Base-by-base conservation (phyloP, 1,284 basidiomycete genomes). In the Malassezia brasiliensis region DNA sequence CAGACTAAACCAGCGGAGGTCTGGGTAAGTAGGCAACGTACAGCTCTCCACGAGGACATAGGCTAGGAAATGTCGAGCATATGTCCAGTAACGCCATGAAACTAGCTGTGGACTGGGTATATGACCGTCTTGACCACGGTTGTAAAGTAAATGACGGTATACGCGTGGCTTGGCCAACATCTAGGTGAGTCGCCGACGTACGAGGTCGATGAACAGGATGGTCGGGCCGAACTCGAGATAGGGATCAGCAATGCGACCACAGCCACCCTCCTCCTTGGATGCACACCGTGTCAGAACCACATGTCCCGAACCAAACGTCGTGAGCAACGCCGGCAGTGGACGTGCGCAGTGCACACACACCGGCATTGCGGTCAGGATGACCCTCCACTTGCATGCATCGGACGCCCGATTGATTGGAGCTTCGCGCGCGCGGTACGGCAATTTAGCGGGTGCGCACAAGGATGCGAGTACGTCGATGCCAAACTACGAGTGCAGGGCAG, bases 81-180 rank as follows among this genome's bases (percentile, higher is more conserved):
- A 47, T n/a, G 35, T 34, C 15, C 25, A 46, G 38, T 40, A 30
- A 10, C 20, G 17, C 22, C 15, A 7, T 17, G 49, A 9, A 2
- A 10, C 34, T 2, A 6, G 35, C n/a, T 22, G 5, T n/a, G 20
- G 3, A 42, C 22, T 7, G 20, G 30, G 20, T 8, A 5, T 7
- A 25, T 7, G 22, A 10, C 2, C 9, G 7, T 9, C 1, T 3
- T 17, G 19, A 31, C 15, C 11, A 14, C 47, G n/a, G 42, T 61
- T 61, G 45, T 58, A 61, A 19, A 61, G 36, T 1, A 61, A 20
- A 49, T 61, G 59, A 7, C 59, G 45, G 34, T 61, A 61, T 7
- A 45, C 59, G 35, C 59, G 56, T n/a, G 59, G 59, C 41, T 61
- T 61, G 38, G 39, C 47, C 19, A 61, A 50, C 20, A 60, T 57